These are phyloP conservation scores for Mucor piriformis DNA, from an alignment of 371 early-diverging fungal species.

Conservation along the genomic window DNA sequence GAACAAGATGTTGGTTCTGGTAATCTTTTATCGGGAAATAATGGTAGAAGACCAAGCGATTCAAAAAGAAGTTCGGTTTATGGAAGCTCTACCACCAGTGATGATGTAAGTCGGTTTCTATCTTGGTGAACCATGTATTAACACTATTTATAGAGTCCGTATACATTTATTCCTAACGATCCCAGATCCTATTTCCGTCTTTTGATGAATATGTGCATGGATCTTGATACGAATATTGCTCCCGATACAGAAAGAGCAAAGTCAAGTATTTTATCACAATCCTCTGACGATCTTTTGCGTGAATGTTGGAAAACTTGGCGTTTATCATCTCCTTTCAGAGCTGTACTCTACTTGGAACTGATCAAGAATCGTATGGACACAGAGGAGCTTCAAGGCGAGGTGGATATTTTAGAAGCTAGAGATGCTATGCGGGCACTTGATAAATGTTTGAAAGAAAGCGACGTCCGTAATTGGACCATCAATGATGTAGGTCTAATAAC, in stretches of 20 bases:
- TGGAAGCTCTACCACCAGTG: not conserved
- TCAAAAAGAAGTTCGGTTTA: constrained; percentile 12
- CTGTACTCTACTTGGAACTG: constrained; percentile 67
- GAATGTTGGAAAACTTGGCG: constrained; percentile 76
- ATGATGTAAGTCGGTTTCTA: constrained; percentile 10
- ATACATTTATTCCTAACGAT: constrained; percentile 60
- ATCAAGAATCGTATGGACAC: constrained; percentile 57
- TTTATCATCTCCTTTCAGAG: constrained; percentile 65
- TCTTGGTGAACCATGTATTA: not conserved
- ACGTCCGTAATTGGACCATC: constrained; percentile 53
- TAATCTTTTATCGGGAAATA: constrained; percentile 30
- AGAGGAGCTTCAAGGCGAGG: constrained; percentile 23
- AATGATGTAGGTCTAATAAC: constrained; percentile 43
- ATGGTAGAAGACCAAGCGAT: constrained; percentile 17
- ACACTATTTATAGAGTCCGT: constrained; percentile 23
- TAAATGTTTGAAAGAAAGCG: constrained; percentile 51
- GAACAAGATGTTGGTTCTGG: constrained; percentile 45
- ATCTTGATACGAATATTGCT: constrained; percentile 51
- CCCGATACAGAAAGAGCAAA: constrained; percentile 55
- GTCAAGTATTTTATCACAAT: constrained; percentile 54
- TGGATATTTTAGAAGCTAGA: constrained; percentile 53
- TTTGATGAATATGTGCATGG: constrained; percentile 62
- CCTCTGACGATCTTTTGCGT: constrained; percentile 65
- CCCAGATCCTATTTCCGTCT: constrained; percentile 60
- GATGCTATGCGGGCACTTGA: constrained; percentile 53